Base-by-base conservation (phyloP, 2,329 filamentous ascomycete genomes). In the Trichoderma harzianum region DNA sequence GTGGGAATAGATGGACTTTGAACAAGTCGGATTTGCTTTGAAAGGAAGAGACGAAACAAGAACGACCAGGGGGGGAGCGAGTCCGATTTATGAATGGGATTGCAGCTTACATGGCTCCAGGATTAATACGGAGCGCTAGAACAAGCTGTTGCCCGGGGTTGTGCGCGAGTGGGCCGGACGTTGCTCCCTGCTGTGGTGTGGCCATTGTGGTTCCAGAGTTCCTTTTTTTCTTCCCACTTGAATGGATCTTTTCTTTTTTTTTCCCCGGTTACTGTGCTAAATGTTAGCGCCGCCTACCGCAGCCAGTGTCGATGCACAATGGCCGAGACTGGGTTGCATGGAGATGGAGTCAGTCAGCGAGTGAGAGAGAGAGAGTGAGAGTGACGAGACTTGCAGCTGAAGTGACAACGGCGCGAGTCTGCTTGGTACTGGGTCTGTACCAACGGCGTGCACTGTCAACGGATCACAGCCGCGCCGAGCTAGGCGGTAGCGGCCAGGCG, bases 91-190 rank as follows among this genome's bases (percentile, higher is more conserved):
- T 67, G 26, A 67, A 67, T 43, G 64, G 51, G 32, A 57, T 58
- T 57, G 51, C 64, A 30, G 64, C 64, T 39, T 57, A 53, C 64
- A 58, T 34, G 57, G 66, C 36, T 51, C 66, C 55, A 62, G 66
- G 66, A 69, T 69, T 32, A 69, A 69, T 69, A 69, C 66, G 66
- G 66, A 69, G 66, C 66, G 66, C 66, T 69, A 69, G 63, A 66
- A 66, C 63, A 57, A 57, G 47, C 36, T 51, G 65, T 43, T 28
- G 43, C 67, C 67, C 30, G 67, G 67, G 58, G 57, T 55, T 24
- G 18, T 12, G 55, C 21, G 28, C 36, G 60, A 36, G 65, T 58
- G 65, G 53, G 7, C 47, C 47, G 30, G 30, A 36, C 32, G n/a
- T 57, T 21, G 16, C 21, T 43, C 61, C 61, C 61, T 47, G 36